Evolutionary conservation across 2,329 filamentous ascomycete genomes (phyloP), one percentile per base, ranked within the genome.

Genomic region (Monosporascus sp.): DNA sequence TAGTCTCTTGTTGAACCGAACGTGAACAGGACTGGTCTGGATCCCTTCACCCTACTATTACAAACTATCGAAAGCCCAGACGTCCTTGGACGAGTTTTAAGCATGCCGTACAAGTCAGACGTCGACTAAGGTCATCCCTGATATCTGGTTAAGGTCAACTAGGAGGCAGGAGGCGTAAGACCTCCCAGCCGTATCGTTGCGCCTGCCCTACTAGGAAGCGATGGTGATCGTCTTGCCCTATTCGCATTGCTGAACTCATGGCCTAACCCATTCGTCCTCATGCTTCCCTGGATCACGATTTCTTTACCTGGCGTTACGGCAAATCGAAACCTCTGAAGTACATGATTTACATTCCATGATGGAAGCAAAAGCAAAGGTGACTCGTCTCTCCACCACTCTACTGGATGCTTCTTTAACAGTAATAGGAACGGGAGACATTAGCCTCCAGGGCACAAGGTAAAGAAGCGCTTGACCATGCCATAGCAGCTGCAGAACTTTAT

Each of bases 401-500:
- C 22, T 11, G 20, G 48, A 45, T 35, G 11, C 25, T 51, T 46
- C 22, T 47, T 48, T 58, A 43, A 59, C 45, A 8, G 11, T 44
- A 31, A 17, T 67, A 85, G 81, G 77, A 74, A 70, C 75, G 75
- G 57, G 82, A 84, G 68, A 72, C 70, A 27, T 52, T 66, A 45
- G 55, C 55, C 51, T 61, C 54, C 72, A 72, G 62, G 72, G 86
- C 62, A 69, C 74, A 55, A 66, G 80, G 77, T 48, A 79, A 81
- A 59, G 83, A 85, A 61, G 90, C 90, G 44, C 77, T 97, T 52
- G 75, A 85, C 50, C 81, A 89, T 67, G 86, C 90, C 49, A 90
- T 96, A 65, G 76, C 79, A 58, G 89, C 88, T 5, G 88, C 86
- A 22, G 90, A 97, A 67, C 75, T 88, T 49, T 92, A 94, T 61